A percentile compares a stretch with the other conserved stretches of the same genome.
These are phyloP conservation scores for Glycine tomentella DNA, from an alignment of 306 rosid genomes.

Conservation along the genomic window DNA sequence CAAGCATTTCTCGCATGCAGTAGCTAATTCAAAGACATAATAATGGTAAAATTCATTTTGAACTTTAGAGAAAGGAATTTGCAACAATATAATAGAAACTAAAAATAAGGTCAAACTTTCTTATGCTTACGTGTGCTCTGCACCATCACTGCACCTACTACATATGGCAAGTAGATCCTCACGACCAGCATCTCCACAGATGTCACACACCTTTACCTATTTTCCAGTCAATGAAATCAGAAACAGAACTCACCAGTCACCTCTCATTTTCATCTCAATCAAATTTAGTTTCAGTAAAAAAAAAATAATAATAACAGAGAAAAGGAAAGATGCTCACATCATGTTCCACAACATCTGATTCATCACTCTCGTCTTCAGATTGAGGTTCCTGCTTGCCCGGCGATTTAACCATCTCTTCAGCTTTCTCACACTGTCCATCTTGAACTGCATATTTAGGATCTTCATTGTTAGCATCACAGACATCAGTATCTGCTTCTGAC, in stretches of 20 bases:
- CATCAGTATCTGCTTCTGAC: conserved; percentile 59
- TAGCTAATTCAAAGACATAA: conserved; percentile 67
- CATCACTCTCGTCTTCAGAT: conserved; percentile 78
- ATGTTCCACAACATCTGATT: conserved; percentile 85
- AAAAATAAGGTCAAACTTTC: conserved; percentile 26
- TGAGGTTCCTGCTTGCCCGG: conserved; percentile 59
- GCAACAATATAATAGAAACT: conserved; percentile 36
- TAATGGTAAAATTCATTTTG: conserved; percentile 20
- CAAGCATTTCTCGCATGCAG: conserved; percentile 96
- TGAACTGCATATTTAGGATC: conserved; percentile 49
- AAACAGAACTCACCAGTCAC: neutral
- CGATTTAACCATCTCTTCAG: conserved; percentile 55
- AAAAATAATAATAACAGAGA: neutral
- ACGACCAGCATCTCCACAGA: conserved; percentile 99
- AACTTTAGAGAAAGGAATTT: conserved; percentile 33
- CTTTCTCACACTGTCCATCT: conserved; percentile 53
- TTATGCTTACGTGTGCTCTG: conserved; percentile 89
- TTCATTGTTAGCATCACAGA: conserved; percentile 49
- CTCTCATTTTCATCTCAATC: conserved; percentile 25
- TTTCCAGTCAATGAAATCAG: conserved; percentile 42
- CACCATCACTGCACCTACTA: conserved; percentile 94
- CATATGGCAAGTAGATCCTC: conserved; percentile 96
- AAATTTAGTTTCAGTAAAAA: conserved; percentile 22
- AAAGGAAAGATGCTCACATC: conserved; percentile 69
- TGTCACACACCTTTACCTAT: conserved; percentile 98